Percentiles rank a stretch among this genome's conserved stretches.
phyloP scores from a whole-genome alignment of 352 stramenopile species.

The Phytophthora hibernalis region DNA sequence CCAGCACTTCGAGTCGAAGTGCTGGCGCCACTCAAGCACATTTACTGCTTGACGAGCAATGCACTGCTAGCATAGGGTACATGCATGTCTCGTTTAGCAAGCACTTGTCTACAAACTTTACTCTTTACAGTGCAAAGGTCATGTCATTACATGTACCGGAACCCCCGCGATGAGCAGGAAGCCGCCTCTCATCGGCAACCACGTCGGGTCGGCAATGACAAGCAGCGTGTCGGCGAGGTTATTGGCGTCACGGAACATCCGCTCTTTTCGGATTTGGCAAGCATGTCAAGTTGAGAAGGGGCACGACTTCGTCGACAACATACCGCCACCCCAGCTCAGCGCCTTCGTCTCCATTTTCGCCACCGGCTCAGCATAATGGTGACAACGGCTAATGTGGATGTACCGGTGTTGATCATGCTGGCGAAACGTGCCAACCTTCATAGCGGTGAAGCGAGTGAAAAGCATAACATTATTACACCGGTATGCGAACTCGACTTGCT shows the following conservation, averaged over 20 bases:
- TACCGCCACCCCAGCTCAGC: neutral
- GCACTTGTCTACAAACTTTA: too few species aligned
- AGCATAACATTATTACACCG: too few species aligned
- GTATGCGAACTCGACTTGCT: too few species aligned
- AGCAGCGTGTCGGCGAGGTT: constrained; percentile 15
- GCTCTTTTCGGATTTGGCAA: constrained; percentile 33
- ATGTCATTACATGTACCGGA: neutral
- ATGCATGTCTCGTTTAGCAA: neutral
- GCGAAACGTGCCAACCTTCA: neutral
- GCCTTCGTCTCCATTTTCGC: constrained; percentile 24
- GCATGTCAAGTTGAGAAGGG: constrained; percentile 4
- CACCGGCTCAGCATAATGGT: constrained; percentile 14
- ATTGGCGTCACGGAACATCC: constrained; percentile 12
- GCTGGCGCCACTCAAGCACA: too few species aligned
- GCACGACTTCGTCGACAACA: neutral
- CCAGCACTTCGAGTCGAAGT: neutral
- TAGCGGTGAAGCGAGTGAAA: neutral
- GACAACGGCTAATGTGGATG: neutral
- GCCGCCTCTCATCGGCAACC: neutral
- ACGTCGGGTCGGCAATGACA: constrained; percentile 11
- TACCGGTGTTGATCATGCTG: neutral
- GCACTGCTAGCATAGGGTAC: neutral
- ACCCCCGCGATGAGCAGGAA: constrained; percentile 9
- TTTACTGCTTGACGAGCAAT: too few species aligned
- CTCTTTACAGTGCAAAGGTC: too few species aligned